These are phyloP conservation scores for Hysterium pulicare DNA, from an alignment of 2,329 filamentous ascomycete species.

Conservation along the genomic window DNA sequence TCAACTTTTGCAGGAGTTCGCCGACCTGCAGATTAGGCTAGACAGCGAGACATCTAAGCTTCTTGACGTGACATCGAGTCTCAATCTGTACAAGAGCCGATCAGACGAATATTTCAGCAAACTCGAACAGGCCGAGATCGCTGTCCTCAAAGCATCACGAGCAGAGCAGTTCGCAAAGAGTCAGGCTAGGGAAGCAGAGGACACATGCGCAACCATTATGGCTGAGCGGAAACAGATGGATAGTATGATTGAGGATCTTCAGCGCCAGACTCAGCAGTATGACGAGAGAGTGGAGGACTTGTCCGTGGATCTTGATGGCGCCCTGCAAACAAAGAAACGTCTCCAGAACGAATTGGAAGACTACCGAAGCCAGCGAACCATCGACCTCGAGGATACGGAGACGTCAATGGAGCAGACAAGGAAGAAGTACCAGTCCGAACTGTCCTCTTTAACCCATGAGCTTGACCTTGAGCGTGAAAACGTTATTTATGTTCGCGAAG, in stretches of 20 bases:
- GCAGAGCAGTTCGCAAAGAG: constrained; percentile 93
- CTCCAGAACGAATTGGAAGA: constrained; percentile 97
- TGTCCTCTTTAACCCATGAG: constrained; percentile 84
- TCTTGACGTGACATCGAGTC: constrained; percentile 76
- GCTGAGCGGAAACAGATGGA: constrained; percentile 91
- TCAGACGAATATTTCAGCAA: constrained; percentile 97
- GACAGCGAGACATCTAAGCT: constrained; percentile 85
- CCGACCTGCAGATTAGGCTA: constrained; percentile 87
- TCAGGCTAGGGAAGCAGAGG: constrained; percentile 86
- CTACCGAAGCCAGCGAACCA: constrained; percentile 89
- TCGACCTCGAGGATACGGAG: constrained; percentile 96
- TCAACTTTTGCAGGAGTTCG: constrained; percentile 86
- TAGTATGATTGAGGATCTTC: constrained; percentile 78
- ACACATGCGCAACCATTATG: constrained; percentile 85
- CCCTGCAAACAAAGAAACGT: constrained; percentile 84
- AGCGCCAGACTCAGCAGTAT: constrained; percentile 81
- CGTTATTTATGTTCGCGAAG: constrained; percentile 75
- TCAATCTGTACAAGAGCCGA: constrained; percentile 84
- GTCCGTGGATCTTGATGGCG: constrained; percentile 81
- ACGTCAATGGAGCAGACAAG: constrained; percentile 93
- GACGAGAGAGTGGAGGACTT: constrained; percentile 91
- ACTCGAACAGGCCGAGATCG: constrained; percentile 93
- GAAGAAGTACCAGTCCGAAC: constrained; percentile 95
- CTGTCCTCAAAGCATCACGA: constrained; percentile 84
- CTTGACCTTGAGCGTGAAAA: constrained; percentile 92